A percentile compares a stretch with the other conserved stretches of the same genome.
Evolutionary conservation across 345 rosid genomes (phyloP).

Genomic region (Salix udensis): DNA sequence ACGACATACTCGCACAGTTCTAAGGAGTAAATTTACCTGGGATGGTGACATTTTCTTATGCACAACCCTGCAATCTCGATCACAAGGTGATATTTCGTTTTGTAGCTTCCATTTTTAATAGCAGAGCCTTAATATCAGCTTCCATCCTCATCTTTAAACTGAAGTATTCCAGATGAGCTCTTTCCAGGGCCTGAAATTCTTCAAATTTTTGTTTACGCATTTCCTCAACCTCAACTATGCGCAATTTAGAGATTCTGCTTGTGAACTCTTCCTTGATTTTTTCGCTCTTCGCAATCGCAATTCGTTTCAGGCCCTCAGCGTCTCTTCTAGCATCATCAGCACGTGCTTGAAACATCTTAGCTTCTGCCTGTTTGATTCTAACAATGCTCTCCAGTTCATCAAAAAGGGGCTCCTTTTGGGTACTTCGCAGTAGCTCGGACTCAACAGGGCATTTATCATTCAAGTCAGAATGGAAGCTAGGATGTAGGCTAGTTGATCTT

Average conservation of each 20-base stretch:
- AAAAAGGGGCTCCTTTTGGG: slow-evolving; percentile 54
- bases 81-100: slow-evolving; percentile 58
- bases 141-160: slow-evolving; percentile 88
- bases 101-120: slow-evolving; percentile 83
- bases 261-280: slow-evolving; percentile 69
- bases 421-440: slow-evolving; percentile 38
- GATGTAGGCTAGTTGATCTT: slow-evolving; percentile 49
- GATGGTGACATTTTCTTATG: slow-evolving; percentile 4
- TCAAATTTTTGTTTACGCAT: slow-evolving; percentile 55
- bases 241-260: slow-evolving; percentile 57
- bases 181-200: slow-evolving; percentile 71
- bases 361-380: slow-evolving; percentile 83
- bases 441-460: slow-evolving; percentile 47
- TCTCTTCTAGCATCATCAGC: slow-evolving; percentile 91
- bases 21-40: slow-evolving; percentile 7
- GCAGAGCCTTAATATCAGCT: slow-evolving; percentile 75
- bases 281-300: slow-evolving; percentile 66
- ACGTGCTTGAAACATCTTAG: slow-evolving; percentile 80
- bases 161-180: slow-evolving; percentile 69
- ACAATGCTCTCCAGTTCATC: slow-evolving; percentile 87
- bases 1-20: slow-evolving; percentile 5
- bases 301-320: slow-evolving; percentile 79
- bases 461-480: slow-evolving; percentile 42
- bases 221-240: slow-evolving; percentile 56
- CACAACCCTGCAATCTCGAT: slow-evolving; percentile 13